A percentile compares a stretch with the other conserved stretches of the same genome.
Conservation (phyloP, 2,329 filamentous ascomycete genomes). For the Cladophialophora carrionii region DNA sequence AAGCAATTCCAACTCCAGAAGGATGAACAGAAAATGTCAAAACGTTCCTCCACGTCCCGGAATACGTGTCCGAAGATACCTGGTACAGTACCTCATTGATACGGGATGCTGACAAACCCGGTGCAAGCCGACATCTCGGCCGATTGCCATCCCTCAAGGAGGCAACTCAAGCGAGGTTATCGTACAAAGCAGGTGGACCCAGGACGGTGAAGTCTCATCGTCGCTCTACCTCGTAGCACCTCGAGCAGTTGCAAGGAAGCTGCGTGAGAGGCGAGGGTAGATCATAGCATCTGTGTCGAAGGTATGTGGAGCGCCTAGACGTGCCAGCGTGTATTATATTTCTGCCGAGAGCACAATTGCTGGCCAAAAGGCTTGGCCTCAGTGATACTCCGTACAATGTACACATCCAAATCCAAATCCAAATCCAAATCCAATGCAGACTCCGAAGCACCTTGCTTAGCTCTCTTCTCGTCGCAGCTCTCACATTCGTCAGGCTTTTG, state of each 20-base stretch:
- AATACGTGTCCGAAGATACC: neutral
- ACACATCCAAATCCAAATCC: neutral
- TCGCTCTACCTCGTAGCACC: neutral
- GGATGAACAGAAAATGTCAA: neutral
- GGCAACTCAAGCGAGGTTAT: neutral
- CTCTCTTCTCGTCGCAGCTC: neutral
- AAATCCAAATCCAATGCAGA: neutral
- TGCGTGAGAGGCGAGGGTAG: too few species aligned
- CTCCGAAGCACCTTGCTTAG: neutral
- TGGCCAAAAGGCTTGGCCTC: neutral
- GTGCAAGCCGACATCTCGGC: neutral
- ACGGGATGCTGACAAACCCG: neutral
- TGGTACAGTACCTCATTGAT: neutral
- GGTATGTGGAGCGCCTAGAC: neutral
- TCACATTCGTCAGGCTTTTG: neutral
- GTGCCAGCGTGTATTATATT: too few species aligned
- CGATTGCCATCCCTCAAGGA: neutral
- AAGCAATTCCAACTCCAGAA: neutral
- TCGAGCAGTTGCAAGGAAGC: neutral
- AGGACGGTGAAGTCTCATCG: neutral
- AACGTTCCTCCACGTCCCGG: neutral
- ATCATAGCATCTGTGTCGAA: neutral
- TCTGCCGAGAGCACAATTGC: neutral
- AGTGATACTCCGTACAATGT: too few species aligned
- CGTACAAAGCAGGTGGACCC: too few species aligned